Conservation (phyloP, 78 protist species). For the Dictyostelium purpureum region DNA sequence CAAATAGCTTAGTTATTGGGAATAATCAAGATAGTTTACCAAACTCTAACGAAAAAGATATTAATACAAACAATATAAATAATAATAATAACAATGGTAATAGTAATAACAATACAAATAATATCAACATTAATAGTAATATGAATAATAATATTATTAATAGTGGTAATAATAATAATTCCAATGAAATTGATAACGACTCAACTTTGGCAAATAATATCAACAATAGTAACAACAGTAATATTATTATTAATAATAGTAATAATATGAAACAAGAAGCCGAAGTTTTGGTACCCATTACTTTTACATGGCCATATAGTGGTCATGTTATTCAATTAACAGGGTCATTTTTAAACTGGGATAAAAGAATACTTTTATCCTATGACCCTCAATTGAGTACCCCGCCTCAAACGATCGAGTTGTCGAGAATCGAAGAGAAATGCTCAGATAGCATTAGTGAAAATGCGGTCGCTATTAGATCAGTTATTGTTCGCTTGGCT, state of each 20-base stretch:
- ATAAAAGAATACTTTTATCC: constrained; percentile 45
- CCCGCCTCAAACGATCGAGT: constrained; percentile 50
- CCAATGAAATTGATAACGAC: not conserved
- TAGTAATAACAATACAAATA: not conserved
- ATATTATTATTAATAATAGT: not conserved
- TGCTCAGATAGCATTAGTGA: constrained; percentile 58
- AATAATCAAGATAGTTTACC: not conserved
- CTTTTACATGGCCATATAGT: constrained; percentile 84
- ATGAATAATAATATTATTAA: not conserved
- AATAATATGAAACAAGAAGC: not conserved
- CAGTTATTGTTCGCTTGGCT: constrained; percentile 29
- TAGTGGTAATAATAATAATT: not conserved
- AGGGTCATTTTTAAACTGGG: constrained; percentile 71
- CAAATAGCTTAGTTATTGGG: constrained; percentile 5
- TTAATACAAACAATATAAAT: not conserved
- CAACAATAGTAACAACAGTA: not conserved
- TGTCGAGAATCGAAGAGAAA: constrained; percentile 71
- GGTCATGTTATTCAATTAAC: constrained; percentile 81
- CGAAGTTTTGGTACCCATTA: constrained; percentile 68
- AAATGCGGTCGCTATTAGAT: not conserved
- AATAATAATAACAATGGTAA: not conserved
- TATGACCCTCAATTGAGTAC: constrained; percentile 49
- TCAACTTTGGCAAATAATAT: too few species aligned
- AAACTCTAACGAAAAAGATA: not conserved
- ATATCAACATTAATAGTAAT: not conserved